Base-by-base conservation (phyloP, 345 rosid species). In the Physaria fendleri region DNA sequence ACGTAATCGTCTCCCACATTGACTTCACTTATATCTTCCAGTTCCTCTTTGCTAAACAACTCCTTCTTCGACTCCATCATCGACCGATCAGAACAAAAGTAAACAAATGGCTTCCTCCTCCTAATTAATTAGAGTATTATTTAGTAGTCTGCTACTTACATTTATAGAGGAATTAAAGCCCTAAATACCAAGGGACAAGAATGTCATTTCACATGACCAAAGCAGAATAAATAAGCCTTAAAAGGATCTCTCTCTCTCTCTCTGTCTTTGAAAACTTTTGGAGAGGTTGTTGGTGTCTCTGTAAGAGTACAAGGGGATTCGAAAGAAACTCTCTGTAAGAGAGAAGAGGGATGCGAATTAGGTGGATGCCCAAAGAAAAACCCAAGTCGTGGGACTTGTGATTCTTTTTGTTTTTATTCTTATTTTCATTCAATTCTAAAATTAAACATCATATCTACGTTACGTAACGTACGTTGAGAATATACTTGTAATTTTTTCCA, bases 11-110 rank as follows among this genome's bases (percentile, higher is more conserved):
- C 85, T 50, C 76, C 82, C 38, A 71, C 71, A 74, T 67, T 83
- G 67, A 87, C 76, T 40, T 81, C 96, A 59, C 97, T 85, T 51
- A 93, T 71, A 74, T 85, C 92, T 56, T 74, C 74, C 78, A 93
- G 74, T 82, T 93, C 99, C 64, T 93, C 95, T 21, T 87, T 82
- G 72, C 84, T 79, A 77, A 93, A 93, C 69, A 79, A 48, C 23
- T 40, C 56, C 76, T 66, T 55, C 76, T 66, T 55, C 56, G 72
- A 67, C 69, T 69, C 93, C 39, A 66, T 71, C 51, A 77, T 82
- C 45, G 28, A 56, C 83, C 45, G 28, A 56, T 62, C 56, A 16
- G 27, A 18, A 20, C n/a, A 4, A 6, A 9, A 54, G 44, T 35
- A 54, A 54, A 54, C 13, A 29, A 22, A 35, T 5, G 6, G 5